phyloP scores from a whole-genome alignment of 1,284 basidiomycete genomes.

The Austropuccinia psidii region DNA sequence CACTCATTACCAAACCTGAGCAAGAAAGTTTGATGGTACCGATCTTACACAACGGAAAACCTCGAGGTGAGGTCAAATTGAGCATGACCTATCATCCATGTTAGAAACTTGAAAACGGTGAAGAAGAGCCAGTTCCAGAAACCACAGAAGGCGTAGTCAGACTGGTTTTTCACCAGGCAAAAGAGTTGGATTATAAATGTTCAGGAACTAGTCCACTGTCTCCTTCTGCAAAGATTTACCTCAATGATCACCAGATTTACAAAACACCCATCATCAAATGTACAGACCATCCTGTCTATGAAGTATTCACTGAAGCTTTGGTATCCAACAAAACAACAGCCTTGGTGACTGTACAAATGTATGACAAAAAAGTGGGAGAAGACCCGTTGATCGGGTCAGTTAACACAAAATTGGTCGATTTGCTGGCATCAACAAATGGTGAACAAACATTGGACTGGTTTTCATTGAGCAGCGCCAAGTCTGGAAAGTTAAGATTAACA shows the following conservation, averaged over 20 bases:
- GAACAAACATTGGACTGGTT: slow-evolving; percentile 79
- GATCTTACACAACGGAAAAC: slow-evolving; percentile 82
- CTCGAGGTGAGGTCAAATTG: slow-evolving; percentile 71
- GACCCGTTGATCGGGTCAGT: slow-evolving; percentile 73
- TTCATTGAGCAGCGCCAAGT: slow-evolving; percentile 67
- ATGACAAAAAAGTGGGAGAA: slow-evolving; percentile 47
- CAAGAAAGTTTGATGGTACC: slow-evolving; percentile 64
- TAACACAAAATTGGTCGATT: slow-evolving; percentile 68
- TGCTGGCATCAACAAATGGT: slow-evolving; percentile 54
- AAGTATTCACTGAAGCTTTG: slow-evolving; percentile 49
- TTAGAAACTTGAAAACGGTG: slow-evolving; percentile 61
- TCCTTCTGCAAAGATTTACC: slow-evolving; percentile 65
- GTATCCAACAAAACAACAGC: slow-evolving; percentile 71
- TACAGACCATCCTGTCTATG: slow-evolving; percentile 63
- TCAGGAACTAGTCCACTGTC: slow-evolving; percentile 59
- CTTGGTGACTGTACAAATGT: slow-evolving; percentile 65
- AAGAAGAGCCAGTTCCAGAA: slow-evolving; percentile 64
- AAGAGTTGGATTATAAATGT: slow-evolving; percentile 71
- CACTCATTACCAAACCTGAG: slow-evolving; percentile 71
- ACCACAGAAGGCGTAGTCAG: slow-evolving; percentile 87
- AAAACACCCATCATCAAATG: slow-evolving; percentile 66
- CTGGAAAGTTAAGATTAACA: slow-evolving; percentile 70
- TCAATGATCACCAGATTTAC: slow-evolving; percentile 58
- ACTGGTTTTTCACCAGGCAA: slow-evolving; percentile 84
- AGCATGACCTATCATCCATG: slow-evolving; percentile 59